Evolutionary conservation across 345 rosid genomes (phyloP), one percentile per base, ranked within the genome.

Genomic region (Populus nigra): DNA sequence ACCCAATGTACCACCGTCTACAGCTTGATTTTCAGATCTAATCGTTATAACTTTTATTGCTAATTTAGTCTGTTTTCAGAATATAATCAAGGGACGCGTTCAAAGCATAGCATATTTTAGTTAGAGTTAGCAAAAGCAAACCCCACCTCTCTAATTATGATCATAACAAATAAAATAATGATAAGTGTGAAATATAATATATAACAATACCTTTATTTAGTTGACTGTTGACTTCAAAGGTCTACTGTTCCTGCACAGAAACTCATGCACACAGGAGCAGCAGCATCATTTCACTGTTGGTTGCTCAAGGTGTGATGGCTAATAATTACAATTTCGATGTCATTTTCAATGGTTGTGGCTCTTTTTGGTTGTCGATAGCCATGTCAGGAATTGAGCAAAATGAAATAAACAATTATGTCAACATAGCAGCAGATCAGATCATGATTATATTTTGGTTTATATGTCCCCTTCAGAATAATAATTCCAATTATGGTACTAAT

Each of bases 391-490:
- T 63, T 4, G 1, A 36, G 25, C 57, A 61, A 66, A 57, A 36
- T 55, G 63, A 61, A 79, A 57, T 33, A 7, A 76, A 75, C 69
- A 78, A 73, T 74, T 17, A 72, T 71, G 72, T 43, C 70, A 82
- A 79, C 65, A 59, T 73, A 77, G 70, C 82, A 84, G 79, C 79
- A 79, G 79, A 68, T 69, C 72, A 71, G 72, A 83, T 22, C 36
- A 89, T 88, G 86, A 92, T 89, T 86, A 68, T 84, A 18, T 85
- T 85, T 86, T 88, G 92, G 93, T 90, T 89, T 86, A 84, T 77
- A 75, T 87, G 89, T 89, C 88, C 79, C 86, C 91, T 87, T 90
- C 91, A 69, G 65, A 80, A 83, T 85, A 76, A 81, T 85, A 80
- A 87, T 89, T 63, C 85, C 82, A 87, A 88, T 89, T 86, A 87